Base-by-base conservation (phyloP, 441 rosid species). In the Euphorbia corollata region DNA sequence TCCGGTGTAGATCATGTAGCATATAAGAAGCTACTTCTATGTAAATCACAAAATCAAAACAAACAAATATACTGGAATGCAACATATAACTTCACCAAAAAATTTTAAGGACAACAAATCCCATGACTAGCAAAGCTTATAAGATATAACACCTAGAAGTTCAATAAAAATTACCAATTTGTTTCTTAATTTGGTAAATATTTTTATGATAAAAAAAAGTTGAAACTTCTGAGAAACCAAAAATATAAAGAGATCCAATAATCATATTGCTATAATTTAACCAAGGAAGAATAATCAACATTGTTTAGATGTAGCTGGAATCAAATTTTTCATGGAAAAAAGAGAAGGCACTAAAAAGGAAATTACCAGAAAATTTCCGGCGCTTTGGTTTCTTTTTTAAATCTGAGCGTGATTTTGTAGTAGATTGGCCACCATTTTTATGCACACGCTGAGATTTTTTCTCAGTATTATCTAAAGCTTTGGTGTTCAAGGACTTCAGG, bases 321-420 rank as follows among this genome's bases (percentile, higher is more conserved):
- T 24, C 15, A 59, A 30, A 58, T 47, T 45, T 47, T 45, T n/a
- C 45, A 54, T 6, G 8, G 19, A 22, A n/a, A 60, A 38, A 13
- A 61, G 6, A 23, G 11, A 36, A 27, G 39, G 20, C 73, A 3
- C 43, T 57, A 68, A 27, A 27, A 47, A 36, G 12, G 56, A 71
- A 73, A 12, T 69, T 68, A 80, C 84, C 86, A 66, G 89, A 84
- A 82, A 77, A 80, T 75, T 84, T 91, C 23, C 78, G 88, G 19
- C 81, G 87, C 81, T 73, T 86, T 51, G 86, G 16, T 80, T 76
- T 91, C 75, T 75, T 84, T 77, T 82, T 91, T 7, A 85, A 59
- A 59, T 78, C 83, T 64, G 82, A 69, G 24, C 67, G 74, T 23
- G 86, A 69, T 74, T 67, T 72, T 81, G 78, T 82, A 62, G 79